A percentile compares a stretch with the other conserved stretches of the same genome.
These are phyloP conservation scores for Beauveria sp. DNA, from an alignment of 2,329 filamentous ascomycete genomes.

Conservation along the genomic window DNA sequence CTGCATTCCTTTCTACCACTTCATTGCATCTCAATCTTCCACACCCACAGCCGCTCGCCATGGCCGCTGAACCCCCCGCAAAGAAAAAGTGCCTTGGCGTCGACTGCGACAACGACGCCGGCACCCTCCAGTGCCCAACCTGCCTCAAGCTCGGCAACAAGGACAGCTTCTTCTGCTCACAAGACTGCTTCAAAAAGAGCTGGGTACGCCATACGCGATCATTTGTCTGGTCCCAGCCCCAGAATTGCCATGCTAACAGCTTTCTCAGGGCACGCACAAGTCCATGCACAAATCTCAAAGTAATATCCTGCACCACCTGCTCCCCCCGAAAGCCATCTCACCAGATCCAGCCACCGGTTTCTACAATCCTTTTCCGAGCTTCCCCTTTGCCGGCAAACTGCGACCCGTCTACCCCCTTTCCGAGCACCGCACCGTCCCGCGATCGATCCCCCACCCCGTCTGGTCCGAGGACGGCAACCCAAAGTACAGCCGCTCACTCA, in stretches of 20 bases:
- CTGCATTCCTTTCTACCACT: neutral
- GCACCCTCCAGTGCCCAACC: conserved; percentile 84
- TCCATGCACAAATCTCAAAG: conserved; percentile 60
- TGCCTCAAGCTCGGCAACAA: conserved; percentile 83
- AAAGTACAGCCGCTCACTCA: conserved; percentile 50
- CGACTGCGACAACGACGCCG: conserved; percentile 82
- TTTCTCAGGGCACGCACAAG: conserved; percentile 68
- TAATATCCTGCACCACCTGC: conserved; percentile 65
- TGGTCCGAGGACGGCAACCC: conserved; percentile 81
- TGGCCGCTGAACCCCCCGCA: conserved; percentile 41
- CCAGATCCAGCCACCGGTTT: conserved; percentile 82
- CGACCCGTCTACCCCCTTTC: conserved; percentile 86
- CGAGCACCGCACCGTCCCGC: conserved; percentile 62
- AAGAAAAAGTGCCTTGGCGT: conserved; percentile 70
- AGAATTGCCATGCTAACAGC: conserved; percentile 10
- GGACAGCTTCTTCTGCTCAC: conserved; percentile 93
- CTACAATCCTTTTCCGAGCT: conserved; percentile 90
- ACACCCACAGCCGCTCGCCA: conserved; percentile 16
- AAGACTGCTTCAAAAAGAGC: conserved; percentile 98
- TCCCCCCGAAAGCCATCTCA: conserved; percentile 78
- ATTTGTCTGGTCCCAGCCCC: neutral
- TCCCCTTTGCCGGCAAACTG: conserved; percentile 70
- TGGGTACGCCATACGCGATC: conserved; percentile 59
- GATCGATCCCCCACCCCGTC: conserved; percentile 75
- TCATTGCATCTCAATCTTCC: too few species aligned